Conservation (phyloP, 495 filamentous ascomycete species). For the Parathielavia hyrcaniae region DNA sequence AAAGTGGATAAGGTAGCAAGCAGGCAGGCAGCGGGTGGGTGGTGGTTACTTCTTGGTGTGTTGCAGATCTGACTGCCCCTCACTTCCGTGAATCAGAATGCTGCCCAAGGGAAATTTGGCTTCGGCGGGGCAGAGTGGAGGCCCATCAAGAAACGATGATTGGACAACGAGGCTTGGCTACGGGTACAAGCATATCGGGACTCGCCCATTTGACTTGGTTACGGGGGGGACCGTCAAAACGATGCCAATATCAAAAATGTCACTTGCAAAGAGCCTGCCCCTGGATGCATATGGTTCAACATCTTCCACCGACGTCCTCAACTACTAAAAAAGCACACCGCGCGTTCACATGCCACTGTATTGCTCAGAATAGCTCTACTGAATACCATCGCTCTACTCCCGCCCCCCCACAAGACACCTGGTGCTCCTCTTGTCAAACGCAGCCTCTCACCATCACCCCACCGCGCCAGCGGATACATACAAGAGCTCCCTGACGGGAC, state of each 20-base stretch:
- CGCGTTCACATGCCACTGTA: background rate
- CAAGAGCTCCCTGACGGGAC: background rate
- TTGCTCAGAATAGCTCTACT: background rate
- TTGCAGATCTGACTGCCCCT: conserved; percentile 15
- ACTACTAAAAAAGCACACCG: background rate
- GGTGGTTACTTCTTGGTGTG: no score
- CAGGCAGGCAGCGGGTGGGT: conserved; percentile 8
- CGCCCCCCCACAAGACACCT: background rate
- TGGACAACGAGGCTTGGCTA: background rate
- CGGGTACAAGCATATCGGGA: background rate
- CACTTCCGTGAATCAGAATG: conserved; percentile 16
- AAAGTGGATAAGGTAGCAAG: conserved; percentile 19
- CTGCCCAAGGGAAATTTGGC: conserved; percentile 15
- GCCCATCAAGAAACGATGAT: background rate
- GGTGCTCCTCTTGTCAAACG: background rate
- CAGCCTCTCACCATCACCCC: background rate
- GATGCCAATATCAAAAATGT: no score
- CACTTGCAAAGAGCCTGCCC: no score
- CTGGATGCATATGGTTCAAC: no score
- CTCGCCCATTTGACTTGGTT: no score
- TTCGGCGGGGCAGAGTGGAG: background rate
- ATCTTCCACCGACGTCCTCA: no score
- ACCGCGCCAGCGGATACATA: background rate
- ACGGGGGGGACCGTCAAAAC: no score
- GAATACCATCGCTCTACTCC: background rate